These are phyloP conservation scores for Mrakia hoshinonis DNA, from an alignment of 768 basidiomycete species.

Conservation along the genomic window DNA sequence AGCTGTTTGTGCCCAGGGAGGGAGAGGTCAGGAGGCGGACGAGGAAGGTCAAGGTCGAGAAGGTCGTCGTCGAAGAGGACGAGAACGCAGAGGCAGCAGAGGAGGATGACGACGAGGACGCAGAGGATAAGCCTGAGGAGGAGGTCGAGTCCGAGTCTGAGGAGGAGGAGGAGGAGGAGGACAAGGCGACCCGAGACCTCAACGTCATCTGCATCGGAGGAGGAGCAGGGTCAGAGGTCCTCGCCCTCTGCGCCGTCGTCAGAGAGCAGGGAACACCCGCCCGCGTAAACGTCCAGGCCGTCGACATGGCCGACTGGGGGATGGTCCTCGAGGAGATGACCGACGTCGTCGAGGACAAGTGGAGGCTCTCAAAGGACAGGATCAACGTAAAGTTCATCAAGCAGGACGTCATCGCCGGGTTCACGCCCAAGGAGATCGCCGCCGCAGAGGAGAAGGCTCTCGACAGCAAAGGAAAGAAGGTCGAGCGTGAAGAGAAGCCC, in stretches of 20 bases:
- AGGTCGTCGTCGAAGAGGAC: conserved; percentile 6
- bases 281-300: conserved; percentile 19
- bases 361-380: conserved; percentile 22
- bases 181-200: conserved; percentile 16
- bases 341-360: conserved; percentile 15
- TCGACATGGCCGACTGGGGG: conserved; percentile 29
- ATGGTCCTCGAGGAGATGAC: conserved; percentile 13
- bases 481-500: not conserved
- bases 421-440: not conserved
- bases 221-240: conserved; percentile 25
- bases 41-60: conserved; percentile 3
- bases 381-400: conserved; percentile 23
- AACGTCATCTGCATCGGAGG: conserved; percentile 28
- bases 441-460: not conserved
- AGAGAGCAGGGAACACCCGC: conserved; percentile 25
- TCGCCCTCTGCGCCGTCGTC: conserved; percentile 20
- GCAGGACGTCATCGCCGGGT: conserved; percentile 17
- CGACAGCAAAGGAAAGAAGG: not conserved
- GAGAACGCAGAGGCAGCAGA: not conserved
- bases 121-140: conserved; percentile 4
- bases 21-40: conserved; percentile 10
- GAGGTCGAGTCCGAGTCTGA: conserved; percentile 8
- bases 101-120: conserved; percentile 10
- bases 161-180: conserved; percentile 13
- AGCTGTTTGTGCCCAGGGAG: conserved; percentile 14